Base-by-base conservation (phyloP, 2,329 filamentous ascomycete species). In the Colletotrichum karsti region DNA sequence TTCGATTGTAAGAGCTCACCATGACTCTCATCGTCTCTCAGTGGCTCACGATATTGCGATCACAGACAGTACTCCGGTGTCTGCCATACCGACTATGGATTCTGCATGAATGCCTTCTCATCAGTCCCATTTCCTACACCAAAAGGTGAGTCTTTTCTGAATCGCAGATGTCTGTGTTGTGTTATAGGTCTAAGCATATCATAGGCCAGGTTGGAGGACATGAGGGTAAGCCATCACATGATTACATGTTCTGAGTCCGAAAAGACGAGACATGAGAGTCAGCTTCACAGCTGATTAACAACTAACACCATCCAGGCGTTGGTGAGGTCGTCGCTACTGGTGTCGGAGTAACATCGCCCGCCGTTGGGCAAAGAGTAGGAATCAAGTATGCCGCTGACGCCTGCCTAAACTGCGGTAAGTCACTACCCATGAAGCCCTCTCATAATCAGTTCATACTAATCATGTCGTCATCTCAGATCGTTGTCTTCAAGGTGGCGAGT, bases 31-130 rank as follows among this genome's bases (percentile, higher is more conserved):
- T 22, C 22, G 5, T 10, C 33, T 22, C 3, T 24, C 22, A n/a
- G 15, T 28, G 26, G 18, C 55, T 62, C 9, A 63, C 30, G 0
- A 20, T 28, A 26, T 39, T 59, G 5, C 12, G 20, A 37, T 54
- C 12, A 8, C 10, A 73, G 73, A 12, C 70, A 70, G 24, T 70
- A 73, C 56, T 72, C 72, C n/a, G 71, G 72, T 15, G 73, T 76
- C 20, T 76, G 74, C 51, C 74, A 75, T 30, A 75, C 74, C 7
- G 73, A 76, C 46, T 72, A 74, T 50, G 73, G 72, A 7, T 71
- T 72, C 33, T 74, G 74, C 64, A 63, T 67, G 30, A 72, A 71
- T 33, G 56, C 67, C n/a, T 71, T 72, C 63, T 65, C 48, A 28
- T 67, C 63, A 35, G 51, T 69, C 12, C 71, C 71, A 7, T 67